Base-by-base conservation (phyloP, 129 eudicot species). In the Deinandra increscens region DNA sequence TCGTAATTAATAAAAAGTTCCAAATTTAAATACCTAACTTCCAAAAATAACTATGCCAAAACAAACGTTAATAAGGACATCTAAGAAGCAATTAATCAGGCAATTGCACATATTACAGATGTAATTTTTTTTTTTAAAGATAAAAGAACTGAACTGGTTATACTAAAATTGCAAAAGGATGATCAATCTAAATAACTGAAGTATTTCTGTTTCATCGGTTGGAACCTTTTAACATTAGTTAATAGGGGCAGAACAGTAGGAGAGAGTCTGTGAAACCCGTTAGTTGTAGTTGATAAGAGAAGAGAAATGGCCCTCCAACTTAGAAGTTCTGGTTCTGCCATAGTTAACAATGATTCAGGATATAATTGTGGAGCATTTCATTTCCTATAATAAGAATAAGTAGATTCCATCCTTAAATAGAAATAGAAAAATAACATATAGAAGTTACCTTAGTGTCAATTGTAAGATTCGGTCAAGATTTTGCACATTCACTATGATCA, bases 381-480 rank as follows among this genome's bases (percentile, higher is more conserved):
- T 13, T 53, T 37, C 39, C 74, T 37, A 13, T 69, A 22, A 20
- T 55, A 39, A 53, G 37, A 53, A 38, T 37, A 69, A 54, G 39
- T 17, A 69, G 26, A 60, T 53, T 13, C 73, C 51, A 7, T 54
- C 23, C 34, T 1, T 51, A 19, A 68, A 68, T 68, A 37, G 62
- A 19, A 68, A 68, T 68, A 37, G 62, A 49, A 67, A n/a, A 34
- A 46, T 14, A n/a, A 48, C 44, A 31, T 31, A 48, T 33, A 50
- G 43, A 31, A 33, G 44, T 38, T n/a, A 46, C n/a, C 60, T 67
- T 31, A 6, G 33, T 7, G 22, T 15, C 26, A 12, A n/a, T 63
- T 38, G 46, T 68, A 68, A 50, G 73, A 68, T 68, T 68, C 22
- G 13, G 34, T 15, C 12, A 19, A 50, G 18, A 50, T 6, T 14